Percentiles rank a stretch among this genome's conserved stretches.
phyloP scores from a whole-genome alignment of 192 early-diverging fungal species.

The Entomortierella beljakovae region DNA sequence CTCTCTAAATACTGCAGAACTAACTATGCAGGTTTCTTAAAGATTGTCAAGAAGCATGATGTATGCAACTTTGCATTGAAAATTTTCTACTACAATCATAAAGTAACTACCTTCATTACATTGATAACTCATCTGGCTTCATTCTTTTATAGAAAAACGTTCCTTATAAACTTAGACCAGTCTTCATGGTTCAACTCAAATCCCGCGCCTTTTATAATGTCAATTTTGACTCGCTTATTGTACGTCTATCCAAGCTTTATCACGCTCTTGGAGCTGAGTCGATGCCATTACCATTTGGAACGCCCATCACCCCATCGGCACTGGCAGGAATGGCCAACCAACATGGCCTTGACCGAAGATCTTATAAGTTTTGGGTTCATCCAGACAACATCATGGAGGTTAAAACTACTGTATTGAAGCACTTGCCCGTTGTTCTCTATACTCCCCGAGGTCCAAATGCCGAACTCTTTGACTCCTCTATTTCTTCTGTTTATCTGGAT shows the following conservation, averaged over 20 bases:
- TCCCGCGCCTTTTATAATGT: slow-evolving; percentile 85
- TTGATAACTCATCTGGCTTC: neutral
- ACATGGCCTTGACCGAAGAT: slow-evolving; percentile 79
- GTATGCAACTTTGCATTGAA: slow-evolving; percentile 22
- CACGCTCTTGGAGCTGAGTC: slow-evolving; percentile 60
- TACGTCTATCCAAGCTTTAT: slow-evolving; percentile 86
- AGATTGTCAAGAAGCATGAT: slow-evolving; percentile 99
- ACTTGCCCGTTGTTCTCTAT: slow-evolving; percentile 92
- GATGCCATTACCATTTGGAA: slow-evolving; percentile 26
- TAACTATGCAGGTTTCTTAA: slow-evolving; percentile 87
- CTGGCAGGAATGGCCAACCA: slow-evolving; percentile 49
- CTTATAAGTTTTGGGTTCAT: slow-evolving; percentile 97
- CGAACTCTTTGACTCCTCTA: slow-evolving; percentile 82
- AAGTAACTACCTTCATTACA: too few relatives aligned
- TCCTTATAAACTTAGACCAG: slow-evolving; percentile 75
- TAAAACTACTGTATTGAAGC: slow-evolving; percentile 90
- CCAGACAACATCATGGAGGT: slow-evolving; percentile 95
- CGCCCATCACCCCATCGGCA: slow-evolving; percentile 41
- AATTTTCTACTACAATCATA: too few relatives aligned
- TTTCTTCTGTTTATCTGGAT: slow-evolving; percentile 95
- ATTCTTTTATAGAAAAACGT: slow-evolving; percentile 39
- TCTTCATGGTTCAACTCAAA: slow-evolving; percentile 87
- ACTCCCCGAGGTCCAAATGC: slow-evolving; percentile 75
- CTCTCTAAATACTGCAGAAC: slow-evolving; percentile 80
- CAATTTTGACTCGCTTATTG: slow-evolving; percentile 86